Base-by-base conservation (phyloP, 1,139 yeast species). In the Hansenula sp. region DNA sequence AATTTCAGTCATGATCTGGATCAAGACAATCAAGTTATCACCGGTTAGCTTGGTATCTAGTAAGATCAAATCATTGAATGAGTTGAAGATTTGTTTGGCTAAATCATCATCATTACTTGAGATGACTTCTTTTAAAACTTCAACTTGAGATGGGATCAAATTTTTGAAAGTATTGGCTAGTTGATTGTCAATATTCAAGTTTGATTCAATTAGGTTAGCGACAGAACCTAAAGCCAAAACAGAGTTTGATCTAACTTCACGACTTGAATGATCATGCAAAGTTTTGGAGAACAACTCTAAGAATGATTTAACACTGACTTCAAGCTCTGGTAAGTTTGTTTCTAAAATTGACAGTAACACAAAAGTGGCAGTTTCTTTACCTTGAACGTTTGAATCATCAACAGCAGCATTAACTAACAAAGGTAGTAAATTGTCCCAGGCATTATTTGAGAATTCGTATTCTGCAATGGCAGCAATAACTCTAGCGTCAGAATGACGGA, bases 401-500 rank as follows among this genome's bases (percentile, higher is more conserved):
- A 85, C 80, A 46, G 93, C 84, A 41, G 89, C 87, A 45, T 72
- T 71, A 48, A 85, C 81, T 60, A 93, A 74, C 44, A 78, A 71
- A 36, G 89, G 86, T 53, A 91, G 75, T 54, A 93, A 76, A 41
- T 81, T 84, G 8, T 84, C 78, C 98, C 99, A 93, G 57, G 78
- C 66, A 52, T 76, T 69, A 36, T 72, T 67, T 40, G 75, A 79
- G 52, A 90, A 71, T 62, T 93, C 98, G 44, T 73, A 66, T 53
- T 81, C 81, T 38, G 90, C 96, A 59, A 93, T 87, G 38, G 91
- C 84, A 28, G 97, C 83, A 53, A 93, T 82, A 46, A 91, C 88
- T 65, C 97, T 81, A 11, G 98, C 90, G 46, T 86, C 77, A 25
- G 96, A 81, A 68, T 93, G 98, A 68, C 96, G 81, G 50, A 91